Evolutionary conservation across 345 rosid species (phyloP).

Genomic region (Erucastrum elatum): DNA sequence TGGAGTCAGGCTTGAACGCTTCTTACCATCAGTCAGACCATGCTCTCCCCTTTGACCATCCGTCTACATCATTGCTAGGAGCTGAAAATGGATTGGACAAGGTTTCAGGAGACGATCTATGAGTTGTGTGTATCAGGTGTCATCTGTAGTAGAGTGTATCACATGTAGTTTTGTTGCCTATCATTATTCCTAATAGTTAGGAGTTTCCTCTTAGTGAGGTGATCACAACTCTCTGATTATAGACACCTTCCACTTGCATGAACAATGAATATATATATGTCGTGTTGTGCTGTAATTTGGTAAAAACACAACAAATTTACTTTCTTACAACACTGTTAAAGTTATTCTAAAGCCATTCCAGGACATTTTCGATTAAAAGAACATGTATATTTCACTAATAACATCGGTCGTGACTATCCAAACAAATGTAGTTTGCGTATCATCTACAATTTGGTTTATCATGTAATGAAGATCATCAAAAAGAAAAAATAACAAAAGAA

Average conservation of each 20-base stretch:
- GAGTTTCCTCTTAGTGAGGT: conserved; percentile 30
- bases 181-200: conserved; percentile 29
- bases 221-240: conserved; percentile 28
- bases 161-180: conserved; percentile 32
- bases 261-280: conserved; percentile 36
- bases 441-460: conserved; percentile 28
- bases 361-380: neutral
- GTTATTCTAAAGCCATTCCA: neutral
- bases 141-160: conserved; percentile 31
- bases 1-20: conserved; percentile 77
- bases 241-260: conserved; percentile 21
- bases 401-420: neutral
- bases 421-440: conserved; percentile 15
- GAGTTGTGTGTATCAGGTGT: conserved; percentile 31
- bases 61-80: conserved; percentile 49
- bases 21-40: conserved; percentile 55
- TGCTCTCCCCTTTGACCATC: conserved; percentile 53
- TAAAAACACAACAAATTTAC: conserved; percentile 23
- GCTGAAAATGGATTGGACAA: conserved; percentile 51
- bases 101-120: conserved; percentile 50
- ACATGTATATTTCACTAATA: conserved; percentile 1
- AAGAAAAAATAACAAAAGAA: neutral
- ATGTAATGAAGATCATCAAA: conserved; percentile 20
- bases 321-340: conserved; percentile 8
- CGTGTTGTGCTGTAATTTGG: conserved; percentile 24